phyloP scores from a whole-genome alignment of 768 basidiomycete genomes.

The Boletus sensibilis region DNA sequence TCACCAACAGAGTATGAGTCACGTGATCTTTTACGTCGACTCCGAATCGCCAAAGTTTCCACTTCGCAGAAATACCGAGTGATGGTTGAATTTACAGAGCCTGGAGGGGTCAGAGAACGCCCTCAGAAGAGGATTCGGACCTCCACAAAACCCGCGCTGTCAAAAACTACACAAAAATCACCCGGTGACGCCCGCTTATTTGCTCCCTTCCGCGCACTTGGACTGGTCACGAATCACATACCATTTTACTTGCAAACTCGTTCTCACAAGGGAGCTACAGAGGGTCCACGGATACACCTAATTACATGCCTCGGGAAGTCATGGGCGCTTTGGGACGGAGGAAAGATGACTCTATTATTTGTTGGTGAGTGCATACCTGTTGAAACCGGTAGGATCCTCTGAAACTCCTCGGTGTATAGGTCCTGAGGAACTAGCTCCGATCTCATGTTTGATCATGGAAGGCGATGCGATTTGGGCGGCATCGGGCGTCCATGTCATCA shows the following conservation, averaged over 20 bases:
- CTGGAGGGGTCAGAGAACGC: slow-evolving; percentile 13
- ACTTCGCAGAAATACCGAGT: not conserved
- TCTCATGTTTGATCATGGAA: slow-evolving; percentile 77
- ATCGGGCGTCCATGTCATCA: slow-evolving; percentile 63
- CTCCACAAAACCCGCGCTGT: not conserved
- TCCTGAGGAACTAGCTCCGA: slow-evolving; percentile 72
- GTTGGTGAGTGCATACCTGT: slow-evolving; percentile 61
- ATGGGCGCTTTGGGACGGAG: slow-evolving; percentile 97
- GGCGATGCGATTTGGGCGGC: slow-evolving; percentile 85
- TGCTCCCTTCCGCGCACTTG: slow-evolving; percentile 94
- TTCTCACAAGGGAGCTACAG: slow-evolving; percentile 79
- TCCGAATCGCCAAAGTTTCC: not conserved
- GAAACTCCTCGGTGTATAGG: slow-evolving; percentile 45
- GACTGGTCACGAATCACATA: slow-evolving; percentile 86
- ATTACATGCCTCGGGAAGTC: slow-evolving; percentile 84
- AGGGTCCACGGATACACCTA: slow-evolving; percentile 79
- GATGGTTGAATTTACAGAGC: slow-evolving; percentile 24
- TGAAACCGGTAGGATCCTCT: not conserved
- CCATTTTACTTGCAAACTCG: slow-evolving; percentile 87
- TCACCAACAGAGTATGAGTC: not conserved
- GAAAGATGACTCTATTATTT: slow-evolving; percentile 88
- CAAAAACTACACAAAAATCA: slow-evolving; percentile 6
- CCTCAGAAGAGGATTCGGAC: slow-evolving; percentile 28
- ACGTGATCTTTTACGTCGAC: slow-evolving; percentile 8
- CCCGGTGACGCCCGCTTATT: slow-evolving; percentile 52